phyloP scores from a whole-genome alignment of 2,329 filamentous ascomycete genomes.

The Trichoderma citrinoviride region DNA sequence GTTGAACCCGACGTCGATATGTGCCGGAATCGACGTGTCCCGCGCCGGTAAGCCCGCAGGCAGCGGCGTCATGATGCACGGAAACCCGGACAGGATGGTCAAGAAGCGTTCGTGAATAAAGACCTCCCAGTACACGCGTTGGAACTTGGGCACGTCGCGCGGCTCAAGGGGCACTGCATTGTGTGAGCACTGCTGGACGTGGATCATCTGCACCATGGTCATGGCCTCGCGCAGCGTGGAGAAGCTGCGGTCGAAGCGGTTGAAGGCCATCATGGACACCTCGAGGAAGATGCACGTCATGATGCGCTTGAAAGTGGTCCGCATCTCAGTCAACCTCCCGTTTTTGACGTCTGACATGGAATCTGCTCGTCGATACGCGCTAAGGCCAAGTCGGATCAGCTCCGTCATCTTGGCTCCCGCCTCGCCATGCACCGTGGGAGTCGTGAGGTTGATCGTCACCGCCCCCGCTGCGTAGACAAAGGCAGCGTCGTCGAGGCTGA shows the following conservation, averaged over 20 bases:
- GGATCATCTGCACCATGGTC: constrained; percentile 43
- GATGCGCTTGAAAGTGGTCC: constrained; percentile 43
- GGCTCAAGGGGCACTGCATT: constrained; percentile 23
- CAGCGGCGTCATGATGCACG: constrained; percentile 37
- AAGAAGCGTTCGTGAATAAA: constrained; percentile 44
- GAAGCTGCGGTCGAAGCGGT: constrained; percentile 47
- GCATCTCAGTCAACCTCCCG: constrained; percentile 37
- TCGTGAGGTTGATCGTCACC: constrained; percentile 38
- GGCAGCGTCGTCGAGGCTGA: constrained; percentile 35
- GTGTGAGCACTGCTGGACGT: constrained; percentile 41
- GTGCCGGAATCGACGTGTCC: constrained; percentile 36
- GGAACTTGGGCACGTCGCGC: constrained; percentile 25
- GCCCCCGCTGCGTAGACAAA: constrained; percentile 39
- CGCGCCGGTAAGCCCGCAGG: constrained; percentile 31
- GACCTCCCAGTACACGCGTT: constrained; percentile 29
- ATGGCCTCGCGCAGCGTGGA: constrained; percentile 49
- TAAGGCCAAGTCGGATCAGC: constrained; percentile 27
- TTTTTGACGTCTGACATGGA: constrained; percentile 34
- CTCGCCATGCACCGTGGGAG: constrained; percentile 33
- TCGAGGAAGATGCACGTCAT: constrained; percentile 52
- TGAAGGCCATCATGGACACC: constrained; percentile 49
- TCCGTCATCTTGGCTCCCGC: constrained; percentile 33
- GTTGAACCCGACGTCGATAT: constrained; percentile 40
- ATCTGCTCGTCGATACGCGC: constrained; percentile 29
- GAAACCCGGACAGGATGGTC: constrained; percentile 50